phyloP scores from a whole-genome alignment of 2,329 filamentous ascomycete species.

The Stachybotrys elegans region DNA sequence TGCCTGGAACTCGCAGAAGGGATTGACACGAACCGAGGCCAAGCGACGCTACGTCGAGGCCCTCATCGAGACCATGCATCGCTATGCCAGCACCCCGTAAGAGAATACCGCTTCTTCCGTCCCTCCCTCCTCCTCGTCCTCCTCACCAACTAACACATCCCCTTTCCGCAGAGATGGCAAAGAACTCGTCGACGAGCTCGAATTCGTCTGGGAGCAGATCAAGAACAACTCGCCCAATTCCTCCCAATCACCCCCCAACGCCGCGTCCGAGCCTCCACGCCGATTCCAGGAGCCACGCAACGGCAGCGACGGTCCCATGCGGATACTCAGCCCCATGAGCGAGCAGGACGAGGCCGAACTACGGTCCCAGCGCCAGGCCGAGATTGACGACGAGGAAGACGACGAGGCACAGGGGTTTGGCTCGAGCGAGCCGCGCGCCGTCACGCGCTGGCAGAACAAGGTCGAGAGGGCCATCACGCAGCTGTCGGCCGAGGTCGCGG shows the following conservation, averaged over 20 bases:
- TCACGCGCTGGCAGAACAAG: constrained; percentile 67
- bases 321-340: constrained; percentile 78
- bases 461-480: constrained; percentile 84
- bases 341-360: constrained; percentile 68
- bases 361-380: constrained; percentile 43
- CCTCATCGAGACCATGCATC: constrained; percentile 94
- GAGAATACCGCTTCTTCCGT: no score
- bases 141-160: no score
- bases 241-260: constrained; percentile 50
- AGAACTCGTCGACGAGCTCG: constrained; percentile 88
- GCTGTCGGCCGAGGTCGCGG: constrained; percentile 88
- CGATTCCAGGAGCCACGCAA: constrained; percentile 42
- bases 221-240: constrained; percentile 75
- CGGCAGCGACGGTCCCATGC: constrained; percentile 53
- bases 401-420: constrained; percentile 20
- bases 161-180: constrained; percentile 63
- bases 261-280: constrained; percentile 28
- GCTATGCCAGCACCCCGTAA: constrained; percentile 81
- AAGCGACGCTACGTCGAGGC: constrained; percentile 93
- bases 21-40: constrained; percentile 81
- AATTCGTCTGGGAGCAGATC: constrained; percentile 99
- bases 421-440: constrained; percentile 23
- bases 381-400: constrained; percentile 40
- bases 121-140: no score
- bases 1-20: constrained; percentile 87